A percentile compares a stretch with the other conserved stretches of the same genome.
phyloP scores from a whole-genome alignment of 1,284 basidiomycete species.

The Sparassis latifolia region DNA sequence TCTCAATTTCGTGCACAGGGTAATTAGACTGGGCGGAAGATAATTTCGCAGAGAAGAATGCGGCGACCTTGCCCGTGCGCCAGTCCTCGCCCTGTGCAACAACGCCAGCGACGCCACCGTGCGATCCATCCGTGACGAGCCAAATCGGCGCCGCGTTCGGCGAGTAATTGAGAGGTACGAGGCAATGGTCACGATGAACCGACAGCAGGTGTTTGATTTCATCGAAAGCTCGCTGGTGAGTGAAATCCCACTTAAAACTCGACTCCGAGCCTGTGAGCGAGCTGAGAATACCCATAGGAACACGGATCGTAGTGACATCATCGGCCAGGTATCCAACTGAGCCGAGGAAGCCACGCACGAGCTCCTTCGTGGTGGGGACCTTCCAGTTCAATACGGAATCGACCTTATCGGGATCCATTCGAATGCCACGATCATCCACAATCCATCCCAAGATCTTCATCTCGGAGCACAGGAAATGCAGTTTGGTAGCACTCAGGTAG shows the following conservation, averaged over 20 bases:
- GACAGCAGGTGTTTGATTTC: slow-evolving; percentile 16
- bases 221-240: slow-evolving; percentile 21
- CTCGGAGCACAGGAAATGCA: slow-evolving; percentile 17
- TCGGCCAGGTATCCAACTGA: slow-evolving; percentile 21
- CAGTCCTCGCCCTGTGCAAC: slow-evolving; percentile 12
- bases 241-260: slow-evolving; percentile 14
- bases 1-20: slow-evolving; percentile 9
- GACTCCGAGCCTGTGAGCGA: slow-evolving; percentile 4
- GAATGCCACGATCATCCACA: slow-evolving; percentile 23
- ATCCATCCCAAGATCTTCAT: slow-evolving; percentile 26
- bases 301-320: slow-evolving; percentile 5
- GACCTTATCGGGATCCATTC: slow-evolving; percentile 26
- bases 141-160: slow-evolving; percentile 8
- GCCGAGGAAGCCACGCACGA: slow-evolving; percentile 16
- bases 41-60: slow-evolving; percentile 25
- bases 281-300: slow-evolving; percentile 11
- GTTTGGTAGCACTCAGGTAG: slow-evolving; percentile 25
- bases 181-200: slow-evolving; percentile 9
- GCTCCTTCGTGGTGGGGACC: slow-evolving; percentile 12
- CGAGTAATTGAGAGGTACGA: slow-evolving; percentile 14
- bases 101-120: slow-evolving; percentile 6
- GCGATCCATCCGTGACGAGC: slow-evolving; percentile 10
- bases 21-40: slow-evolving; percentile 26
- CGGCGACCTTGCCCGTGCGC: slow-evolving; percentile 10
- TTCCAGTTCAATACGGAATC: slow-evolving; percentile 26